These are phyloP conservation scores for Tricholoma bakamatsutake DNA, from an alignment of 768 basidiomycete genomes.

Conservation along the genomic window DNA sequence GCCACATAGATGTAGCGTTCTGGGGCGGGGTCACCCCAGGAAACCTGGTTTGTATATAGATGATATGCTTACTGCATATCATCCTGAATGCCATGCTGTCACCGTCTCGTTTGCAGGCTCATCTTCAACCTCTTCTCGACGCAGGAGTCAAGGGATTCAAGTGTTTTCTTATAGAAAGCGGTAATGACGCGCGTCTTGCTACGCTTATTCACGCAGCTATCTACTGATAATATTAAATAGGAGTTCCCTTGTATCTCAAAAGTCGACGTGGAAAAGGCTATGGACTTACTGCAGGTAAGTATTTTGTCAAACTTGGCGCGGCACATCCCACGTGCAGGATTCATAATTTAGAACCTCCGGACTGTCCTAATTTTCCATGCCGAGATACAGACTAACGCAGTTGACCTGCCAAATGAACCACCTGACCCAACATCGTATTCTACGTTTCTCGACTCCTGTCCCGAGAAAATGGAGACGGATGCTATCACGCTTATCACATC, in stretches of 20 bases:
- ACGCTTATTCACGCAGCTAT: background rate
- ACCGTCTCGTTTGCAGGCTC: slow-evolving; percentile 35
- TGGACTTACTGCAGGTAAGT: slow-evolving; percentile 68
- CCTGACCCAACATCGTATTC: slow-evolving; percentile 54
- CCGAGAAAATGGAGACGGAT: slow-evolving; percentile 68
- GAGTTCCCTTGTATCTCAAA: slow-evolving; percentile 89
- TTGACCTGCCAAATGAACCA: slow-evolving; percentile 6
- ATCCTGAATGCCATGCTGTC: background rate
- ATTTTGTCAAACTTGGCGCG: slow-evolving; percentile 1
- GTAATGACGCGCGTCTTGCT: slow-evolving; percentile 66
- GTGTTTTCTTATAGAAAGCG: slow-evolving; percentile 93
- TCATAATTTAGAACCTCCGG: slow-evolving; percentile 43
- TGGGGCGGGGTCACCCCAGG: slow-evolving; percentile 95
- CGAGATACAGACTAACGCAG: slow-evolving; percentile 51
- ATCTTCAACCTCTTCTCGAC: slow-evolving; percentile 69
- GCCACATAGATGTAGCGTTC: slow-evolving; percentile 79
- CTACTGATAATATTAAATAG: slow-evolving; percentile 32
- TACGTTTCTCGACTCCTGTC: slow-evolving; percentile 85
- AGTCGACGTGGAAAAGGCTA: slow-evolving; percentile 58
- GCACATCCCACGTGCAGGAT: background rate
- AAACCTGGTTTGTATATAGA: slow-evolving; percentile 55
- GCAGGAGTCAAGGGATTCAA: slow-evolving; percentile 94
- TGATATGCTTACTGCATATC: background rate
- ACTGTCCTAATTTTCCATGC: slow-evolving; percentile 90
- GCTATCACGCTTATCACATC: slow-evolving; percentile 75